Conservation (phyloP, 2,329 filamentous ascomycete genomes). For the Cercospora sp. region DNA sequence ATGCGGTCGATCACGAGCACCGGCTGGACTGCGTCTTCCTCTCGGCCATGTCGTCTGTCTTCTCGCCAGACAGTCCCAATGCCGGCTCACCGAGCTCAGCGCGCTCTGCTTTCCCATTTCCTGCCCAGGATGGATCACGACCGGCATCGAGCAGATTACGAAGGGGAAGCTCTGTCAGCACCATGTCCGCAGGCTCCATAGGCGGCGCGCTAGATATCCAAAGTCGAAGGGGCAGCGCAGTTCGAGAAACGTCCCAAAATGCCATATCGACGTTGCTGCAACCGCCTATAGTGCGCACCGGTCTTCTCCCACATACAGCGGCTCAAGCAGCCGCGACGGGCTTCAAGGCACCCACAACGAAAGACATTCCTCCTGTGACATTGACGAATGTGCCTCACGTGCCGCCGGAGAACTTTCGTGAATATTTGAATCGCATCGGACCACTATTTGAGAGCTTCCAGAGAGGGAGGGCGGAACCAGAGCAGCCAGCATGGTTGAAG, state of each 20-base stretch:
- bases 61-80: conserved; percentile 52
- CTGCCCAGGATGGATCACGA: conserved; percentile 54
- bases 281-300: conserved; percentile 84
- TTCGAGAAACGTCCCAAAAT: conserved; percentile 79
- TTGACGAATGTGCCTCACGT: conserved; percentile 84
- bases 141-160: conserved; percentile 57
- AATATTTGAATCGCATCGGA: conserved; percentile 83
- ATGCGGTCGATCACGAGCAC: conserved; percentile 24
- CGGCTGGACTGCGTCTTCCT: conserved; percentile 12
- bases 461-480: conserved; percentile 74
- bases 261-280: conserved; percentile 94
- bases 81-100: conserved; percentile 44
- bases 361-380: conserved; percentile 90
- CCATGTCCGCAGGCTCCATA: conserved; percentile 74
- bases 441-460: conserved; percentile 86
- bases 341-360: conserved; percentile 72
- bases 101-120: conserved; percentile 55
- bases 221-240: conserved; percentile 57
- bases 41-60: conserved; percentile 34
- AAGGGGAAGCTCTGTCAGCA: conserved; percentile 77
- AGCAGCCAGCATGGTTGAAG: conserved; percentile 53
- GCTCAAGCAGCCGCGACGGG: conserved; percentile 64
- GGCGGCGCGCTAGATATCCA: conserved; percentile 77
- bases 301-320: conserved; percentile 75
- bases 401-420: conserved; percentile 74